A percentile compares a stretch with the other conserved stretches of the same genome.
These are phyloP conservation scores for Boletus sp. DNA, from an alignment of 768 basidiomycete species.

Conservation along the genomic window DNA sequence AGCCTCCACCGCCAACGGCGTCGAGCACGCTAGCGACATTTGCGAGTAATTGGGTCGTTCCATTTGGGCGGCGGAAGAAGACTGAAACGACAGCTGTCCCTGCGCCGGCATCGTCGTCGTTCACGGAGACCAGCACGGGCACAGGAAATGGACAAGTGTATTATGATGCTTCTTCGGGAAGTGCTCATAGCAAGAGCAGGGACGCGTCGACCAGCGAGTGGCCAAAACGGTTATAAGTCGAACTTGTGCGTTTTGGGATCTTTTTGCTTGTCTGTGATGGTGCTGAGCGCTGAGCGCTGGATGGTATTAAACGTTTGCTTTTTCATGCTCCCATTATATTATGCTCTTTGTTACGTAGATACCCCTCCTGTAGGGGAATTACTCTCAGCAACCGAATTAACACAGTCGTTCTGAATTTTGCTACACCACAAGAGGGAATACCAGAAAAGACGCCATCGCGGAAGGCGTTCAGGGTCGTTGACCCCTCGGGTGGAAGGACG, in stretches of 20 bases:
- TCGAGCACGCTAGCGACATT: constrained; percentile 53
- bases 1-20: constrained; percentile 36
- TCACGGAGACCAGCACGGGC: constrained; percentile 18
- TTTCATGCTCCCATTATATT: too few species aligned
- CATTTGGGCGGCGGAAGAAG: constrained; percentile 56
- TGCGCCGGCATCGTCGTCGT: neutral
- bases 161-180: constrained; percentile 16
- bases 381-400: too few species aligned
- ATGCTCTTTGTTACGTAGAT: too few species aligned
- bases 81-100: constrained; percentile 7
- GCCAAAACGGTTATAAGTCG: constrained; percentile 24
- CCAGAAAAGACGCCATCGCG: too few species aligned
- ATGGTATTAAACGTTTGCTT: neutral
- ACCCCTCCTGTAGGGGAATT: too few species aligned
- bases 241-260: neutral
- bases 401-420: too few species aligned
- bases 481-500: too few species aligned
- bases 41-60: constrained; percentile 63
- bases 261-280: neutral
- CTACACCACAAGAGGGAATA: too few species aligned
- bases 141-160: constrained; percentile 19
- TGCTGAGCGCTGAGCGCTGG: neutral
- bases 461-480: too few species aligned
- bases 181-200: neutral
- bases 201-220: constrained; percentile 40